Evolutionary conservation across 1,284 basidiomycete species (phyloP).

Genomic region (Afroboletus lepidellus): DNA sequence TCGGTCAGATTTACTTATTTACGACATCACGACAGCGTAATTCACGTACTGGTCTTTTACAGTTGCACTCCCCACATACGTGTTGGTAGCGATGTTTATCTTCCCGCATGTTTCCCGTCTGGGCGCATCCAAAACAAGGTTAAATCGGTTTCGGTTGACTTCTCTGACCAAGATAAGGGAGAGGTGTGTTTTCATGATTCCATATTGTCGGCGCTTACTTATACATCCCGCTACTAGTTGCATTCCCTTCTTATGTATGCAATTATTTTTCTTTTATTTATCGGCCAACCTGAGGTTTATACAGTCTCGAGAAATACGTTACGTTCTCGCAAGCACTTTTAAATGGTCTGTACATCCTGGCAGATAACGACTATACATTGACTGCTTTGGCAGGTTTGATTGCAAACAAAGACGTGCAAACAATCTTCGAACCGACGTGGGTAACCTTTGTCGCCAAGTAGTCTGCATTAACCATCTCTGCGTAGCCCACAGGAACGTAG

Average conservation of each 20-base stretch:
- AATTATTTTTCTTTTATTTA: not conserved
- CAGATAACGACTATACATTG: constrained; percentile 6
- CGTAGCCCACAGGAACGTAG: constrained; percentile 54
- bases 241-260: constrained; percentile 59
- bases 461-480: not conserved
- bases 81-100: constrained; percentile 43
- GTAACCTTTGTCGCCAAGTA: constrained; percentile 25
- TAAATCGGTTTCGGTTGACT: constrained; percentile 4
- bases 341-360: constrained; percentile 40
- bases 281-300: not conserved
- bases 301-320: constrained; percentile 64
- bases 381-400: constrained; percentile 40
- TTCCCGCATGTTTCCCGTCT: constrained; percentile 43
- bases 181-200: constrained; percentile 16
- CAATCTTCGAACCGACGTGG: constrained; percentile 59
- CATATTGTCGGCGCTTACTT: constrained; percentile 9
- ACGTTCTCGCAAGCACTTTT: constrained; percentile 62
- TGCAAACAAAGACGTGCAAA: constrained; percentile 42
- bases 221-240: constrained; percentile 39
- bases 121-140: constrained; percentile 4
- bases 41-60: constrained; percentile 2
- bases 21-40: not conserved
- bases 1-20: constrained; percentile 33
- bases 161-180: constrained; percentile 24
- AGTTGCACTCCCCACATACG: constrained; percentile 42